phyloP scores from a whole-genome alignment of 2,329 filamentous ascomycete genomes.

The Neofusicoccum ribis region DNA sequence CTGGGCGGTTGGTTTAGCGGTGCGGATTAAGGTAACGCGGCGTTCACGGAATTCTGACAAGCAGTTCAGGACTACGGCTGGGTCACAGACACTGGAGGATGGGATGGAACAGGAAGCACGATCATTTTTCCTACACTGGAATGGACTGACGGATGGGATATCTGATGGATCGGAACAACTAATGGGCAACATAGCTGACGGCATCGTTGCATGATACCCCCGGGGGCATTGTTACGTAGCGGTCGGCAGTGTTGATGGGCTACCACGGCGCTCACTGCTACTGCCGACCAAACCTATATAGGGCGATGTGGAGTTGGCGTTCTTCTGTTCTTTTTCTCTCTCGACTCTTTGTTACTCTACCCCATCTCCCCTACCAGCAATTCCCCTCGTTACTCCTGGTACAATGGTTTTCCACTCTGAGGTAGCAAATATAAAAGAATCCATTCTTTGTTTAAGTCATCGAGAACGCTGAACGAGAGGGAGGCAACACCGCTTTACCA shows the following conservation, averaged over 20 bases:
- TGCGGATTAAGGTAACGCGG: background rate
- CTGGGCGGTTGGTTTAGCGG: slow-evolving; percentile 6
- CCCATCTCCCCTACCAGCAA: background rate
- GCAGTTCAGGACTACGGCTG: background rate
- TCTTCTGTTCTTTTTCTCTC: background rate
- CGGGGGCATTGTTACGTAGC: background rate
- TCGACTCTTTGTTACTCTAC: background rate
- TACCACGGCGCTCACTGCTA: background rate
- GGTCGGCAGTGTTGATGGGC: too few relatives aligned
- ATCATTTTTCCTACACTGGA: background rate
- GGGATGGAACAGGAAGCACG: background rate
- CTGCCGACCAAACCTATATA: background rate
- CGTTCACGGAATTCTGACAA: background rate
- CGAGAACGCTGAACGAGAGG: too few relatives aligned
- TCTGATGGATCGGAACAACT: background rate
- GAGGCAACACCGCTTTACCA: too few relatives aligned
- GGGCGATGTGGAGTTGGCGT: background rate
- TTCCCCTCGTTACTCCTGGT: background rate
- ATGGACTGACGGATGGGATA: background rate
- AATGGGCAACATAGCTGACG: background rate
- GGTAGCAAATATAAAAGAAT: background rate
- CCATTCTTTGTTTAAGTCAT: background rate
- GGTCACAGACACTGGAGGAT: background rate
- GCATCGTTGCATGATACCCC: slow-evolving; percentile 11
- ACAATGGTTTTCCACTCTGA: background rate